These are phyloP conservation scores for Trichoderma parareesei DNA, from an alignment of 495 filamentous ascomycete species.

Conservation along the genomic window DNA sequence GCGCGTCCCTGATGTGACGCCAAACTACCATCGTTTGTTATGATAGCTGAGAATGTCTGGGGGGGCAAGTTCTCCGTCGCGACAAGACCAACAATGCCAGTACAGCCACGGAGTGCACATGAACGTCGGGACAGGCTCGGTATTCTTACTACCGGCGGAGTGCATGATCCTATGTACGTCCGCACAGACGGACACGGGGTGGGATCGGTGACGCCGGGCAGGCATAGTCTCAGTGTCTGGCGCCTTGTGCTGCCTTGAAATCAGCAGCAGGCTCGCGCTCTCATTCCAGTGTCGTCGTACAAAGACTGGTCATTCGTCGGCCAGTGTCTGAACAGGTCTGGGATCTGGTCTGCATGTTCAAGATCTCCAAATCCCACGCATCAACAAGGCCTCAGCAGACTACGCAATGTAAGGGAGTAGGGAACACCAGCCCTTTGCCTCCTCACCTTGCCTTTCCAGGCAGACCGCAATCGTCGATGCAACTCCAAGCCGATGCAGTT, in stretches of 20 bases:
- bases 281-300: not conserved
- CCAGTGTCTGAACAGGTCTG: not conserved
- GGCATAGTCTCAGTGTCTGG: not conserved
- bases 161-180: not conserved
- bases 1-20: no score
- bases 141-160: constrained; percentile 7
- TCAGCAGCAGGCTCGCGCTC: not conserved
- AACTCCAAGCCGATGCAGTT: no score
- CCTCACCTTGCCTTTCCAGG: no score
- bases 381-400: not conserved
- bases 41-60: not conserved
- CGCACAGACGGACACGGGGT: constrained; percentile 4
- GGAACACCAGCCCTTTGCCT: not conserved
- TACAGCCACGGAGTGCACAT: not conserved
- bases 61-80: not conserved
- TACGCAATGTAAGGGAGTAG: not conserved
- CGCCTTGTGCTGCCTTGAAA: not conserved
- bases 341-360: not conserved
- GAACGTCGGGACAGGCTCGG: not conserved
- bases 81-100: not conserved
- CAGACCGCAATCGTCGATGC: no score
- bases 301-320: not conserved
- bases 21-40: not conserved
- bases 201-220: constrained; percentile 4
- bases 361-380: not conserved